Conservation (phyloP, 176 grass and related monocot species). For the Musa troglodytarum region DNA sequence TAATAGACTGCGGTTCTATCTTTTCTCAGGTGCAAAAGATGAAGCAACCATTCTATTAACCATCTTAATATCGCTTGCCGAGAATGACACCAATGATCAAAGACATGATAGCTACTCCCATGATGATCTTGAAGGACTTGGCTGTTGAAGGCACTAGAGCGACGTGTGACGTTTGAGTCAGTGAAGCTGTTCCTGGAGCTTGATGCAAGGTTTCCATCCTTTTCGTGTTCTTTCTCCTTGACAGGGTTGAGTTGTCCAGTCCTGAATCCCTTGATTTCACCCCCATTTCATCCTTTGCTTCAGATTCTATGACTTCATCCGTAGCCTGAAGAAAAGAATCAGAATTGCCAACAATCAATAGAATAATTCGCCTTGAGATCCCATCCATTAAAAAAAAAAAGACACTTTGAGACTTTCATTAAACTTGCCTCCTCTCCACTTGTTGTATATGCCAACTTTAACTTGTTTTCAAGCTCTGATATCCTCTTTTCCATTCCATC, state of each 20-base stretch:
- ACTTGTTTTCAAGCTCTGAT: constrained; percentile 61
- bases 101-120: constrained; percentile 63
- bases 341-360: neutral
- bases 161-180: constrained; percentile 23
- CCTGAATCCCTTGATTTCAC: constrained; percentile 41
- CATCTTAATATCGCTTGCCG: constrained; percentile 67
- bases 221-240: constrained; percentile 22
- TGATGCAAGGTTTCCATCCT: neutral
- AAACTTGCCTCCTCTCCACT: constrained; percentile 28
- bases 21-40: no score
- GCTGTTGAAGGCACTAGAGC: constrained; percentile 54
- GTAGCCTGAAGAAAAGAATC: constrained; percentile 35
- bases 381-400: no score
- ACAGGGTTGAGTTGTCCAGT: constrained; percentile 21
- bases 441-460: constrained; percentile 39
- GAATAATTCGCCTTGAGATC: neutral
- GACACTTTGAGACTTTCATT: neutral
- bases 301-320: constrained; percentile 11
- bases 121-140: constrained; percentile 86
- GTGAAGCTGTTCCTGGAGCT: constrained; percentile 9
- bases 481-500: constrained; percentile 64
- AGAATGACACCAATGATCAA: constrained; percentile 68
- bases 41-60: neutral
- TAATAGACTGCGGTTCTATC: no score
- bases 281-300: neutral